Conservation (phyloP, 2,329 filamentous ascomycete species). For the Alternaria hordeiaustralica region DNA sequence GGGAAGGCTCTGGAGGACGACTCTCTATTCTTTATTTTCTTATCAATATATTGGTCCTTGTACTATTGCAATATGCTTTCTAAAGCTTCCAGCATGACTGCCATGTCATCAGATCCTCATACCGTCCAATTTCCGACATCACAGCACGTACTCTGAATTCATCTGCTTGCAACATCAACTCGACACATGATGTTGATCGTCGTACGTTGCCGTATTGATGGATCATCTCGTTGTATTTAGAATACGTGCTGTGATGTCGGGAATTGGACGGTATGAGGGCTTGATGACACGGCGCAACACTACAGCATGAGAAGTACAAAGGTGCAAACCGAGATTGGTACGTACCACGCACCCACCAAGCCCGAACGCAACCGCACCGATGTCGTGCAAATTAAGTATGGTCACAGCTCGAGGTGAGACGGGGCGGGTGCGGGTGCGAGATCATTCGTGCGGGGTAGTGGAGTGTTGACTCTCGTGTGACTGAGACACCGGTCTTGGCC, state of each 20-base stretch:
- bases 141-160: not conserved
- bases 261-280: not conserved
- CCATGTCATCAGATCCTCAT: not conserved
- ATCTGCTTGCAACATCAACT: not conserved
- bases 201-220: too few relatives aligned
- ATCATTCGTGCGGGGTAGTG: conserved; percentile 8
- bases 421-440: not conserved
- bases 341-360: not conserved
- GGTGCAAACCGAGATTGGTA: not conserved
- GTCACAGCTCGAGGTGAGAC: conserved; percentile 19
- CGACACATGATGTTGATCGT: not conserved
- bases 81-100: not conserved
- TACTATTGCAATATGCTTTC: not conserved
- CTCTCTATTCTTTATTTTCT: not conserved
- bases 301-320: not conserved
- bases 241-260: not conserved
- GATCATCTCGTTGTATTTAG: not conserved
- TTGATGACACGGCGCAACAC: not conserved
- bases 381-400: conserved; percentile 20
- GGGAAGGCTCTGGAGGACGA: not conserved
- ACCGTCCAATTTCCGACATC: not conserved
- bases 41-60: not conserved
- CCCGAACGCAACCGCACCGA: not conserved
- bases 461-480: conserved; percentile 9
- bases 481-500: conserved; percentile 3